These are phyloP conservation scores for Fusarium begoniae DNA, from an alignment of 2,329 filamentous ascomycete genomes.

Conservation along the genomic window DNA sequence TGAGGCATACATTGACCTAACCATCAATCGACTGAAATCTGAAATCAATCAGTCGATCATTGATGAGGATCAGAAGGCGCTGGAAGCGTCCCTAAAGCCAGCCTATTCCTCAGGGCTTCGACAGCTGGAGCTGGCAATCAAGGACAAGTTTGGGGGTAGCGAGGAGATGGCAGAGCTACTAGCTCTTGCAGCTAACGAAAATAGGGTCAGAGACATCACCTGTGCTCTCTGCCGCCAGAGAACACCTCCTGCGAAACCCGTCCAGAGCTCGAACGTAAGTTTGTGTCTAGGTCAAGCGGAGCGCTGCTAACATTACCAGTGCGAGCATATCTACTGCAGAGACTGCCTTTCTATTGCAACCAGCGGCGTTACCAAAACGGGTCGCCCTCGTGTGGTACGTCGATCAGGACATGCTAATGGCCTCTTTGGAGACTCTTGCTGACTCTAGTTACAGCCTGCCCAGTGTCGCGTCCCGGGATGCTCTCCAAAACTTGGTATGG, in stretches of 20 bases:
- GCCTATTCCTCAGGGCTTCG: neutral
- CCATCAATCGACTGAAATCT: neutral
- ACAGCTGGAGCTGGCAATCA: neutral
- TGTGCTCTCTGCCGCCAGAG: conserved; percentile 20
- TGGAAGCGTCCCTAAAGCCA: accelerated
- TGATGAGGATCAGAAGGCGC: accelerated
- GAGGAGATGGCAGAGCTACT: conserved; percentile 36
- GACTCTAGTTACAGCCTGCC: neutral
- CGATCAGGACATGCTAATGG: too few species aligned
- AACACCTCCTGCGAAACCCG: neutral
- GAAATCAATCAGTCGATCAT: accelerated
- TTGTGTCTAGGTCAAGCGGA: accelerated
- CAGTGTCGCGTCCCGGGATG: neutral
- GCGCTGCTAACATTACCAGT: conserved; percentile 39
- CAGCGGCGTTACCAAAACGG: neutral
- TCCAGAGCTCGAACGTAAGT: conserved; percentile 8
- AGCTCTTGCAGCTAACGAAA: conserved; percentile 15
- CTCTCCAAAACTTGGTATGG: neutral
- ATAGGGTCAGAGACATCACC: neutral
- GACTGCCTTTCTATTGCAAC: conserved; percentile 27
- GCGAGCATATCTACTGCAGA: conserved; percentile 46
- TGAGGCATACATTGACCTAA: neutral
- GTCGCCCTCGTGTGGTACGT: neutral
- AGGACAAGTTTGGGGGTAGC: neutral
- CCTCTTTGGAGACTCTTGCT: neutral